A percentile compares a stretch with the other conserved stretches of the same genome.
phyloP scores from a whole-genome alignment of 2,329 filamentous ascomycete genomes.

The Neurospora sp. region DNA sequence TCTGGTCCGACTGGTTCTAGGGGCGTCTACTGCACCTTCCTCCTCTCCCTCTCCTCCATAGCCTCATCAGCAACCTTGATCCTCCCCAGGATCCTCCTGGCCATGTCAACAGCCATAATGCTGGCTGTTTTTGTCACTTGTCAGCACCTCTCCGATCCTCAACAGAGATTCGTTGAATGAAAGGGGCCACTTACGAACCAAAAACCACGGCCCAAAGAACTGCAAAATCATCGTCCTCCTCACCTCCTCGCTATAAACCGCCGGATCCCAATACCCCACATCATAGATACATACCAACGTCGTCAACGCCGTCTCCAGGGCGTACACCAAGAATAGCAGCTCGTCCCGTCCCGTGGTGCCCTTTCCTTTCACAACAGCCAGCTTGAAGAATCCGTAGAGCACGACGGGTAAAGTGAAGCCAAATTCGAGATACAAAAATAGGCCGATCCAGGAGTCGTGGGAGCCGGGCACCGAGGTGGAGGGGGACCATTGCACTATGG shows the following conservation, averaged over 20 bases:
- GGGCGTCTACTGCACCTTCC: conserved; percentile 31
- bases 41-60: conserved; percentile 30
- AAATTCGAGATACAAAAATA: conserved; percentile 41
- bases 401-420: conserved; percentile 41
- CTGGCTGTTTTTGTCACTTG: conserved; percentile 28
- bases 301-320: conserved; percentile 40
- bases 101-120: conserved; percentile 46
- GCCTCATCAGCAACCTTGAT: conserved; percentile 22
- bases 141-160: neutral
- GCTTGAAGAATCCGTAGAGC: conserved; percentile 34
- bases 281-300: conserved; percentile 43
- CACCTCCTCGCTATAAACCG: conserved; percentile 31
- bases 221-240: conserved; percentile 38
- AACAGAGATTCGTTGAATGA: too few relatives aligned
- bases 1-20: too few relatives aligned
- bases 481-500: conserved; percentile 33
- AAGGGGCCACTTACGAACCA: conserved; percentile 37
- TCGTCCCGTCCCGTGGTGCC: conserved; percentile 32
- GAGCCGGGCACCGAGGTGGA: conserved; percentile 20
- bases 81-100: conserved; percentile 36
- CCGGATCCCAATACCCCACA: conserved; percentile 37
- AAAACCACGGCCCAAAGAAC: conserved; percentile 41
- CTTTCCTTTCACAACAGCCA: conserved; percentile 21
- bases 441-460: conserved; percentile 38
- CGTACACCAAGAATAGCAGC: conserved; percentile 42